These are phyloP conservation scores for Mesembryanthemum crystallinum DNA, from an alignment of 148 eudicot genomes.

Conservation along the genomic window DNA sequence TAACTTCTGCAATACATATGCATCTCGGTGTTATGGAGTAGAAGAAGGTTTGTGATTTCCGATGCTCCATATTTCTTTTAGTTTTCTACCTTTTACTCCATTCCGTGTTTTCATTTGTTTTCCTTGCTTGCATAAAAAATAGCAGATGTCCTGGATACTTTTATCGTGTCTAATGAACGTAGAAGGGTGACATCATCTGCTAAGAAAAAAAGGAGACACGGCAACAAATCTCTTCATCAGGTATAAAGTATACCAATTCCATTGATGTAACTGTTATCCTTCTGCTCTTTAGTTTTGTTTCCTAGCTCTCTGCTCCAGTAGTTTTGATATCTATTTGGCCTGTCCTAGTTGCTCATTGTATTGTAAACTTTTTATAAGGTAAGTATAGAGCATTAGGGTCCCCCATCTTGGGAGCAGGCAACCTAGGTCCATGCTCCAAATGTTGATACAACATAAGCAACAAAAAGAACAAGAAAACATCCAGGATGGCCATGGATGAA, in stretches of 20 bases:
- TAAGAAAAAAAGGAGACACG: conserved; percentile 73
- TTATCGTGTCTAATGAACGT: conserved; percentile 84
- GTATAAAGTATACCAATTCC: conserved; percentile 28
- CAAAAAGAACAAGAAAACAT: too few species aligned
- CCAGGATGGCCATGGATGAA: too few species aligned
- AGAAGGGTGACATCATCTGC: conserved; percentile 97
- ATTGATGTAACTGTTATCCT: neutral
- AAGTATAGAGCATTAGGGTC: too few species aligned
- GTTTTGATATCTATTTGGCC: neutral
- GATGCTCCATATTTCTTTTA: neutral
- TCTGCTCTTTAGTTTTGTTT: neutral
- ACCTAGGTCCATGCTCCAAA: too few species aligned
- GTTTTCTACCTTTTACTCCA: neutral
- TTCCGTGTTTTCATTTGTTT: conserved; percentile 10
- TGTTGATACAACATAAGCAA: too few species aligned
- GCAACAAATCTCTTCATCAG: conserved; percentile 77
- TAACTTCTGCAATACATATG: conserved; percentile 54
- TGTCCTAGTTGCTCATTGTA: neutral
- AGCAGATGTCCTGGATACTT: conserved; percentile 81
- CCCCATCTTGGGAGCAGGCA: too few species aligned
- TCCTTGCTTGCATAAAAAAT: conserved; percentile 9
- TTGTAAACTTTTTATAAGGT: too few species aligned
- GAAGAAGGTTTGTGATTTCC: conserved; percentile 53
- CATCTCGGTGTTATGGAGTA: conserved; percentile 57
- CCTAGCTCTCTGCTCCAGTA: neutral